These are phyloP conservation scores for Crithidia sp. DNA, from an alignment of 208 protist genomes.

Conservation along the genomic window DNA sequence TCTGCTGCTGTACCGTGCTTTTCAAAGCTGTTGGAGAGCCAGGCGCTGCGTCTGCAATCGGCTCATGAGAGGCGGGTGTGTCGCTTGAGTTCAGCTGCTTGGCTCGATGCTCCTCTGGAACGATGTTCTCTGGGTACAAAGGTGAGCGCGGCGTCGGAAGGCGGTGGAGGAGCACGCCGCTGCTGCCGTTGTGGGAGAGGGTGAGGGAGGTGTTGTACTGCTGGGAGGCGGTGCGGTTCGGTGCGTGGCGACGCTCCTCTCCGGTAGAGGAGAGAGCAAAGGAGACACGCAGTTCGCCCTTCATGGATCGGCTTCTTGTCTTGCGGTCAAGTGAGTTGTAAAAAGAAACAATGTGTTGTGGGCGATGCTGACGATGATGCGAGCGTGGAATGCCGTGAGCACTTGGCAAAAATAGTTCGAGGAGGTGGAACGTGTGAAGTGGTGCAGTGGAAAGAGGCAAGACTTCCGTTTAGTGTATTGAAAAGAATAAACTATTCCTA, in stretches of 20 bases:
- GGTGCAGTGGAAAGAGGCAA: too few relatives aligned
- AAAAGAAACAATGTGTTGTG: neutral
- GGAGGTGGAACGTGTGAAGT: too few relatives aligned
- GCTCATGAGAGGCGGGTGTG: neutral
- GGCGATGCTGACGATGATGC: too few relatives aligned
- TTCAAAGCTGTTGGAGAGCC: too few relatives aligned
- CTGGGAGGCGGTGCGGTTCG: slow-evolving; percentile 15
- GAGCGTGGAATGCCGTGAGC: too few relatives aligned
- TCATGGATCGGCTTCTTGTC: neutral
- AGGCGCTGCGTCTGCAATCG: neutral
- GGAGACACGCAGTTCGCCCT: slow-evolving; percentile 12
- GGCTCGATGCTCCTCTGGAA: neutral
- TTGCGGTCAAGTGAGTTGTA: neutral
- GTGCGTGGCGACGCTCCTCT: neutral
- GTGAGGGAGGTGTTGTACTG: slow-evolving; percentile 13
- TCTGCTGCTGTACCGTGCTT: neutral
- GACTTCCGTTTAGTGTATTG: too few relatives aligned
- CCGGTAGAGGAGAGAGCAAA: neutral
- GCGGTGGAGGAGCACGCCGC: neutral
- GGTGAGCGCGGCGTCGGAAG: slow-evolving; percentile 15
- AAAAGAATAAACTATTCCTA: too few relatives aligned
- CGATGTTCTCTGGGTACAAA: slow-evolving; percentile 15
- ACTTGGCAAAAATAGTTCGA: too few relatives aligned
- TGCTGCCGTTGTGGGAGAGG: neutral
- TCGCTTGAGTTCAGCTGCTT: neutral